These are phyloP conservation scores for Kwoniella heveanensis DNA, from an alignment of 768 basidiomycete genomes.

Conservation along the genomic window DNA sequence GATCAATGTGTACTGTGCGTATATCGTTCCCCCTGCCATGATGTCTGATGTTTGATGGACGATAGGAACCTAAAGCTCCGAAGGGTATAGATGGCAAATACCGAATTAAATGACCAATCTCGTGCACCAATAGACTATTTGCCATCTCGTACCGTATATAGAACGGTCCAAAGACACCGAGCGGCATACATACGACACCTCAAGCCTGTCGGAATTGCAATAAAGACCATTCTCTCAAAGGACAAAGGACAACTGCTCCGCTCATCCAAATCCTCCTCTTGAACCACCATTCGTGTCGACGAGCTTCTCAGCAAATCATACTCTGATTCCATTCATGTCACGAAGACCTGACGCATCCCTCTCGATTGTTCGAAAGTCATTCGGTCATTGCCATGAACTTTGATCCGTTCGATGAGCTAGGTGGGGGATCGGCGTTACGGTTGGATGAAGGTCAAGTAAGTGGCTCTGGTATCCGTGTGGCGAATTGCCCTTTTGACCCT, in stretches of 20 bases:
- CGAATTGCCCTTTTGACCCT: background rate
- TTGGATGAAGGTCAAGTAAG: constrained; percentile 25
- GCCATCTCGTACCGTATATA: background rate
- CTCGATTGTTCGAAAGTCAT: no score
- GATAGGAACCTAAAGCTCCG: background rate
- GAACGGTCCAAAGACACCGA: no score
- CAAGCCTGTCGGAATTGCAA: background rate
- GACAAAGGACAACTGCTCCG: background rate
- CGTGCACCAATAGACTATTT: background rate
- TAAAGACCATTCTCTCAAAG: background rate
- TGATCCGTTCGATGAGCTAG: constrained; percentile 16
- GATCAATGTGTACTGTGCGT: background rate
- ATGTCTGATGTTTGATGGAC: background rate
- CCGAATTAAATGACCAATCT: background rate
- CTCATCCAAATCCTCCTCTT: no score
- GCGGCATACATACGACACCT: no score
- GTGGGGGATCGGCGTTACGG: constrained; percentile 17
- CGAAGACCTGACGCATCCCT: background rate
- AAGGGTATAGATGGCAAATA: constrained; percentile 1
- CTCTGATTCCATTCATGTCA: no score
- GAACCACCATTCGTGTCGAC: no score
- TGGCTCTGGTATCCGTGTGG: background rate
- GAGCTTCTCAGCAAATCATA: no score
- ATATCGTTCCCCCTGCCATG: no score
- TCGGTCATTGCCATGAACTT: constrained; percentile 7